Evolutionary conservation across 345 rosid genomes (phyloP).

Genomic region (Orychophragmus violaceus): DNA sequence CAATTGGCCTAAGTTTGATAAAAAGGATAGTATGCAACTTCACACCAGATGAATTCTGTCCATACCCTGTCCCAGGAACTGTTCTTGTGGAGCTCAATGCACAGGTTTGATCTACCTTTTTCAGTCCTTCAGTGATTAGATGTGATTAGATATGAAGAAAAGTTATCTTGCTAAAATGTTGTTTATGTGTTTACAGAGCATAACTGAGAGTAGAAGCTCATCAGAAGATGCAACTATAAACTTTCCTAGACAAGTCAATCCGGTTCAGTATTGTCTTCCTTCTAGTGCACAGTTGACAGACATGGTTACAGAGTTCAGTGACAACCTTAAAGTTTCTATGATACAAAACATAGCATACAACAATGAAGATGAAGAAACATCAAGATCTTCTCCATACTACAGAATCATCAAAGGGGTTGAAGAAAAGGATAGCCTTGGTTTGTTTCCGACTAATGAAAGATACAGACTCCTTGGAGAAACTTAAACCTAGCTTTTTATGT

Average conservation of each 20-base stretch:
- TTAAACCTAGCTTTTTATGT: no score
- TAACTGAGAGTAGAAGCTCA: constrained; percentile 48
- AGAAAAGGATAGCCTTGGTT: constrained; percentile 3
- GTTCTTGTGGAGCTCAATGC: constrained; percentile 78
- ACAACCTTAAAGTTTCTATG: constrained; percentile 30
- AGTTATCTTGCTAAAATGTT: background rate
- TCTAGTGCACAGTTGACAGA: constrained; percentile 48
- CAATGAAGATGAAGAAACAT: constrained; percentile 55
- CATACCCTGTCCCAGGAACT: constrained; percentile 81
- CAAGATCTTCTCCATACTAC: constrained; percentile 15
- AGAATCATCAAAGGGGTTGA: constrained; percentile 10
- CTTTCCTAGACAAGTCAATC: constrained; percentile 68
- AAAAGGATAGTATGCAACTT: constrained; percentile 89
- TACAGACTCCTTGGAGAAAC: constrained; percentile 28
- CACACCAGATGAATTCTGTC: constrained; percentile 93
- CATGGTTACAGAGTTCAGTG: constrained; percentile 57
- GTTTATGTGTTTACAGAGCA: constrained; percentile 39
- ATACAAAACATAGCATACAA: constrained; percentile 63
- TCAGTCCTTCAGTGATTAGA: background rate
- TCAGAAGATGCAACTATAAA: constrained; percentile 40
- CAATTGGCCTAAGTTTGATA: constrained; percentile 58
- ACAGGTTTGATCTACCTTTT: constrained; percentile 52
- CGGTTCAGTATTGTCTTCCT: constrained; percentile 55
- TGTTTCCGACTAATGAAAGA: constrained; percentile 11
- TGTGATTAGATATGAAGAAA: background rate